Percentiles rank a stretch among this genome's conserved stretches.
phyloP scores from a whole-genome alignment of 345 rosid species.

The Fremontodendron californicum region DNA sequence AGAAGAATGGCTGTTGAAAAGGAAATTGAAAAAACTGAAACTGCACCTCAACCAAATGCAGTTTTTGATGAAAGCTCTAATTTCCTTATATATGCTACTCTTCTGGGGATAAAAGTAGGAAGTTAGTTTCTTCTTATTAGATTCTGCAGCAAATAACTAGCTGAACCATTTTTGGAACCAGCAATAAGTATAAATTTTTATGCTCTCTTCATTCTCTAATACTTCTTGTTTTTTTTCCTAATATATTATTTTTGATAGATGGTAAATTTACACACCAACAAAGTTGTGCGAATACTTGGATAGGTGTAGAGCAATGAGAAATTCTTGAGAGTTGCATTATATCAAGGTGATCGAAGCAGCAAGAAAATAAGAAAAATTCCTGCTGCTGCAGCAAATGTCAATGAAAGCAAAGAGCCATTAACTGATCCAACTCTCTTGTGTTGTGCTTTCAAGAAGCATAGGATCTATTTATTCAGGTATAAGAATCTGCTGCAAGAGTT shows the following conservation, averaged over 20 bases:
- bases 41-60: slow-evolving; percentile 78
- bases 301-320: slow-evolving; percentile 91
- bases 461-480: slow-evolving; percentile 93
- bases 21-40: slow-evolving; percentile 96
- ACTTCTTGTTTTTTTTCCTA: background rate
- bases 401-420: slow-evolving; percentile 92
- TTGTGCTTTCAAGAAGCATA: slow-evolving; percentile 92
- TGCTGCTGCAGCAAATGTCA: slow-evolving; percentile 78
- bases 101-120: slow-evolving; percentile 84
- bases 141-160: slow-evolving; percentile 3
- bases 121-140: background rate
- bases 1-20: slow-evolving; percentile 98
- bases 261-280: slow-evolving; percentile 86
- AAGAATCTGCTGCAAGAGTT: background rate
- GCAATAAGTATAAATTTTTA: slow-evolving; percentile 2
- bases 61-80: slow-evolving; percentile 96
- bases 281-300: slow-evolving; percentile 91
- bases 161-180: background rate
- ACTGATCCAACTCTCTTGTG: slow-evolving; percentile 83
- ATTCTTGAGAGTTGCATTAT: slow-evolving; percentile 77
- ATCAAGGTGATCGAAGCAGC: slow-evolving; percentile 91
- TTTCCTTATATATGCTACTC: slow-evolving; percentile 87
- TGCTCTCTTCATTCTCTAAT: background rate
- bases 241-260: slow-evolving; percentile 36
- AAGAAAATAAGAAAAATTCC: slow-evolving; percentile 89